Evolutionary conservation across 495 filamentous ascomycete species (phyloP), one percentile per base, ranked within the genome.

Genomic region (Acidomyces sp.): DNA sequence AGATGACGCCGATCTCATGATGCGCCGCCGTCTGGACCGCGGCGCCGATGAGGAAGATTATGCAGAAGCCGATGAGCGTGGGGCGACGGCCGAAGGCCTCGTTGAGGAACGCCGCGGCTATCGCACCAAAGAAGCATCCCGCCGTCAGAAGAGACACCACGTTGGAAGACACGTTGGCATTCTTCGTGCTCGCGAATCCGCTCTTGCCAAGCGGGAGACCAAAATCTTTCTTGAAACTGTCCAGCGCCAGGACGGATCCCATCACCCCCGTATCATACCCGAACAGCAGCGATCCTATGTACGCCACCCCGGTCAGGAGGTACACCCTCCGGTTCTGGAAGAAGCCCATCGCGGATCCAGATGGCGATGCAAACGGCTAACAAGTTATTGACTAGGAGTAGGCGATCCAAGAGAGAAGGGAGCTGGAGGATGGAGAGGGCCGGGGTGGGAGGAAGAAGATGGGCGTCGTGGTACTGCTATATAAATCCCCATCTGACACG

Each of bases 221-320:
- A 47, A 75, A 75, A 52, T 75, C 71, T 23, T 59, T 55, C 45
- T 73, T 69, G 65, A 76, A 76, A 36, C 64, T 65, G 11, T 56
- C 54, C 11, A 76, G 55, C 10, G 70, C 66, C 13, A 76, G 61
- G 19, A 75, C 69, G 39, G 63, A 65, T 37, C 73, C 68, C 62
- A 76, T 72, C 3, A 76, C 69, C 52, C 71, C 71, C 4, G 71
- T 75, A 49, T 77, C 71, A 57, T 68, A 41, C 24, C 68, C 69
- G 29, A 73, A 71, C 13, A 71, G 66, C 43, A 71, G 50, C 17
- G 66, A 68, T 39, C 68, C 68, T 51, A 68, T 51, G 45, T 71
- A 71, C 53, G 68, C 68, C 42, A 70, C 68, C 34, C 58, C 52
- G 4, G 69, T 71, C 42, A 73, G 64, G 37, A 73, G 50, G 49